Evolutionary conservation across 2,329 filamentous ascomycete genomes (phyloP).

Genomic region (Colletotrichum sp.): DNA sequence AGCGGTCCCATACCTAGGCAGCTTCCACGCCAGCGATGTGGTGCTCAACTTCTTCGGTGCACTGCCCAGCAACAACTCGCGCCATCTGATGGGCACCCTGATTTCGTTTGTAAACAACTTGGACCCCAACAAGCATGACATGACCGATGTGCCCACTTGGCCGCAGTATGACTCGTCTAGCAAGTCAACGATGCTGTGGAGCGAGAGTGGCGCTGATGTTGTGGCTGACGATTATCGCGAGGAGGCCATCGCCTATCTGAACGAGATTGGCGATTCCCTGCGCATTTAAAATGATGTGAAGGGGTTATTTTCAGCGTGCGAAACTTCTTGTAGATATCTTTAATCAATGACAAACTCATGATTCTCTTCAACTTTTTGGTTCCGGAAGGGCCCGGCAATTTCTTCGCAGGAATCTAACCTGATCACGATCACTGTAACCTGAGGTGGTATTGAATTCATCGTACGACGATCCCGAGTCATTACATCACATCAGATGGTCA

Average conservation of each 20-base stretch:
- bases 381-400: not conserved
- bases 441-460: not conserved
- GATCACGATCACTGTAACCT: not conserved
- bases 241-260: not conserved
- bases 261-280: not conserved
- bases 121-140: conserved; percentile 65
- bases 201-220: not conserved
- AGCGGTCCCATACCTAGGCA: conserved; percentile 69
- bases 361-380: not conserved
- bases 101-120: conserved; percentile 73
- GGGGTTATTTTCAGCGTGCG: rapidly evolving
- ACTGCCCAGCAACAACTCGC: conserved; percentile 49
- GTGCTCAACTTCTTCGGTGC: conserved; percentile 63
- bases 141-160: conserved; percentile 28
- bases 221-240: not conserved
- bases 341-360: not conserved
- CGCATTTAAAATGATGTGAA: not conserved
- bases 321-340: not conserved
- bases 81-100: conserved; percentile 62
- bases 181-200: not conserved
- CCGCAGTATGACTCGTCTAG: conserved; percentile 33
- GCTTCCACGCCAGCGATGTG: conserved; percentile 75
- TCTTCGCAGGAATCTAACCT: not conserved
- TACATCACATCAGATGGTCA: not conserved
- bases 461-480: not conserved